Base-by-base conservation (phyloP, 192 early-diverging fungal genomes). In the Phycomyces blakesleeanus region DNA sequence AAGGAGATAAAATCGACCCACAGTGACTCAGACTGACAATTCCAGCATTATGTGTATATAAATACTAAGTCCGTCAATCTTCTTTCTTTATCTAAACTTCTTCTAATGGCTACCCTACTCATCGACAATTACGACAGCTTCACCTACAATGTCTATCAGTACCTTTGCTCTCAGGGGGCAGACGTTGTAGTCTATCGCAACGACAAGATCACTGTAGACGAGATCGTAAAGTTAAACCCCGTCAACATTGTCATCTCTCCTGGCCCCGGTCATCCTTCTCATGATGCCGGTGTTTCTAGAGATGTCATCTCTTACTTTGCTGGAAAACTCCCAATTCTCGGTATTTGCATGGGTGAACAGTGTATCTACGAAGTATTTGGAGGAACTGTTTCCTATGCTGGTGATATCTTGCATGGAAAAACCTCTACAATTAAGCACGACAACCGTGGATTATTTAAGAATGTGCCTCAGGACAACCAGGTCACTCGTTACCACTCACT, bases 41-140 rank as follows among this genome's bases (percentile, higher is more conserved):
- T 34, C 29, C 29, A 34, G 29, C 29, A 34, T 34, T 34, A 34
- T 34, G 29, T 34, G 29, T 34, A 34, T 34, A 34, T 34, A 34
- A 34, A 34, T 34, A 2, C 7, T 2, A 34, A 34, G 29, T 34
- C 29, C 29, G 29, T 34, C 29, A 2, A 34, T 34, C 29, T 34
- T 47, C 44, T 42, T 39, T 69, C 27, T 21, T 25, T 58, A 29
- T 18, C 38, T 25, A 5, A 0, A 21, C 52, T 15, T 21, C 55
- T 37, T 51, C 73, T 42, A 65, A 83, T 86, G 80, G 70, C 85
- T 27, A 85, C 89, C 41, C 61, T 98, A 55, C 82, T 97, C 66
- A 94, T 99, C 56, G 97, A 99, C 81, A 97, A 97, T 68, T 99
- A 96, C 85, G 97, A 99, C 81, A 91, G 87, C 64, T 99, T 99